Evolutionary conservation across 1,284 basidiomycete genomes (phyloP).

Genomic region (Cystobasidium slooffiae): DNA sequence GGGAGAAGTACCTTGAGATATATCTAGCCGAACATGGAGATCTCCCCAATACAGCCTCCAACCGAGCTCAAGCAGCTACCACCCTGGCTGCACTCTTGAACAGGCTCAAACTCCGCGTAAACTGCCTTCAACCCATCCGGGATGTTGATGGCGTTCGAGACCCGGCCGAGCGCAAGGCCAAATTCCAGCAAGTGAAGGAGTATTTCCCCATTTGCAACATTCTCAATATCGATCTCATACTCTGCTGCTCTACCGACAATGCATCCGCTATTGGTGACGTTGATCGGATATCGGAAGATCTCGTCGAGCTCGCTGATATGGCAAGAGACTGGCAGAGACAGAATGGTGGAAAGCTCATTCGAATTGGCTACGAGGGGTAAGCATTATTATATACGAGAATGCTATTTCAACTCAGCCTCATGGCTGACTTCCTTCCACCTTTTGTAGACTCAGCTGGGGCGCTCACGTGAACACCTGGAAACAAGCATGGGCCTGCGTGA

Average conservation of each 20-base stretch:
- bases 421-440: constrained; percentile 46
- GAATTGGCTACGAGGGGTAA: constrained; percentile 49
- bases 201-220: constrained; percentile 48
- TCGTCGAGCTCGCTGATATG: constrained; percentile 52
- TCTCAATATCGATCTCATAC: constrained; percentile 49
- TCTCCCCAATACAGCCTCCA: constrained; percentile 29
- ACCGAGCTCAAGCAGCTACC: constrained; percentile 53
- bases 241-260: constrained; percentile 48
- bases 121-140: constrained; percentile 57
- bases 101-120: constrained; percentile 52
- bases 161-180: constrained; percentile 39
- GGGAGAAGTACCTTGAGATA: constrained; percentile 53
- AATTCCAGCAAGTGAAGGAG: constrained; percentile 48
- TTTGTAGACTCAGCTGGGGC: constrained; percentile 43
- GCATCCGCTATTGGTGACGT: constrained; percentile 51
- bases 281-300: constrained; percentile 52
- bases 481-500: constrained; percentile 55
- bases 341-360: constrained; percentile 43
- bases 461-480: constrained; percentile 53
- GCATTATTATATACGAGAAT: constrained; percentile 50
- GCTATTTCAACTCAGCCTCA: neutral
- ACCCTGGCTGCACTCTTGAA: constrained; percentile 52
- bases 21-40: constrained; percentile 42
- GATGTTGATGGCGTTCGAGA: constrained; percentile 56
- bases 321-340: constrained; percentile 46